Conservation (phyloP, 495 filamentous ascomycete genomes). For the Tuber umbilicatum region DNA sequence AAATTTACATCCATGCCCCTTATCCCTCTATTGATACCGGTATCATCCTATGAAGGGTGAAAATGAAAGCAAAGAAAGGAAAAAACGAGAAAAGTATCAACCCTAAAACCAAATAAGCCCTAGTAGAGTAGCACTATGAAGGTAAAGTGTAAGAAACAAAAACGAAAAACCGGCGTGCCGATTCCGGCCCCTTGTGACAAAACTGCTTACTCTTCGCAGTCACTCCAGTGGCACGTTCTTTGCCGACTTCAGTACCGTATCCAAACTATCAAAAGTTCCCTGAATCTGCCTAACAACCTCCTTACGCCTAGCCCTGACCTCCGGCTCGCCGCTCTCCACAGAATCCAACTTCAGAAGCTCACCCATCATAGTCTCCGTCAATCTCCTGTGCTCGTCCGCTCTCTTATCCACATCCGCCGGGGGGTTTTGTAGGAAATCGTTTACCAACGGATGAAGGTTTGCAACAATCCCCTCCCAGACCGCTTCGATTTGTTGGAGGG, state of each 20-base stretch:
- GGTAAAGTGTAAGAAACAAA: slow-evolving; percentile 1
- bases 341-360: slow-evolving; percentile 82
- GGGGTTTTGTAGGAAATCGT: slow-evolving; percentile 57
- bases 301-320: slow-evolving; percentile 60
- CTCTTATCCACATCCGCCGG: slow-evolving; percentile 55
- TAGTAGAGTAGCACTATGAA: not conserved
- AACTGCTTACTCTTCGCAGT: not conserved
- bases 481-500: slow-evolving; percentile 64
- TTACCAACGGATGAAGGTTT: slow-evolving; percentile 61
- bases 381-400: slow-evolving; percentile 68
- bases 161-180: not conserved
- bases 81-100: slow-evolving; percentile 5
- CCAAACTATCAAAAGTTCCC: slow-evolving; percentile 56
- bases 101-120: slow-evolving; percentile 1
- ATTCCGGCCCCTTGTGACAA: not conserved
- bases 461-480: slow-evolving; percentile 61
- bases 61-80: slow-evolving; percentile 10
- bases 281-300: slow-evolving; percentile 73
- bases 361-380: slow-evolving; percentile 75
- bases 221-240: not conserved
- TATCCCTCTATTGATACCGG: not conserved
- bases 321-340: slow-evolving; percentile 64
- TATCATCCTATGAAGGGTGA: not conserved
- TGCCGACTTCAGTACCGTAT: slow-evolving; percentile 43
- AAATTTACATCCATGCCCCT: not conserved